These are phyloP conservation scores for Lolium multiflorum DNA, from an alignment of 176 grass and related monocot genomes.

Conservation along the genomic window DNA sequence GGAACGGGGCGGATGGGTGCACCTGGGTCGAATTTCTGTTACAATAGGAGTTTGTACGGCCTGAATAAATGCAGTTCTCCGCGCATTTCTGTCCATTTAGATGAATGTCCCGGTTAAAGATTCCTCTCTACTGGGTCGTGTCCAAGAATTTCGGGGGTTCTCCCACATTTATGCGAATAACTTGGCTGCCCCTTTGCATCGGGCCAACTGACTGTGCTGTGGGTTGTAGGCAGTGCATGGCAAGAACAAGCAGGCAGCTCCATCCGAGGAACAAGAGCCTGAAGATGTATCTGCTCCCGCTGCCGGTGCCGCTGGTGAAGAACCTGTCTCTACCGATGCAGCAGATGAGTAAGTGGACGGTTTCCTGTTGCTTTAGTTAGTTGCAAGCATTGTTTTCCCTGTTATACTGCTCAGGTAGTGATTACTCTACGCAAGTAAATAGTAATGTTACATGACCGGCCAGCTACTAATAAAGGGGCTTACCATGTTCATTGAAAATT, in stretches of 20 bases:
- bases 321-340: neutral
- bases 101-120: neutral
- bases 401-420: neutral
- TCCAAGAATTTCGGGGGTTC: neutral
- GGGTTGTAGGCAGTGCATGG: slow-evolving; percentile 55
- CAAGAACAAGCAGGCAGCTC: slow-evolving; percentile 23
- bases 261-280: slow-evolving; percentile 38
- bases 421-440: neutral
- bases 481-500: neutral
- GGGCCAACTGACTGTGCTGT: neutral
- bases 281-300: neutral
- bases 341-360: slow-evolving; percentile 40
- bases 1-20: neutral
- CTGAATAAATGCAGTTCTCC: neutral
- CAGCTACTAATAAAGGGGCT: neutral
- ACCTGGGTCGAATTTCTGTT: neutral
- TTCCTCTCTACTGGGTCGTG: neutral
- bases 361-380: neutral
- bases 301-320: slow-evolving; percentile 7
- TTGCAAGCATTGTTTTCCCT: neutral
- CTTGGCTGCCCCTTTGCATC: neutral
- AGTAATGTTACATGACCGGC: slow-evolving; percentile 1
- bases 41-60: neutral
- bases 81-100: neutral
- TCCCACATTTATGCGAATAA: neutral